phyloP scores from a whole-genome alignment of 1,284 basidiomycete species.

The Leccinum olivaceoglutinosum region DNA sequence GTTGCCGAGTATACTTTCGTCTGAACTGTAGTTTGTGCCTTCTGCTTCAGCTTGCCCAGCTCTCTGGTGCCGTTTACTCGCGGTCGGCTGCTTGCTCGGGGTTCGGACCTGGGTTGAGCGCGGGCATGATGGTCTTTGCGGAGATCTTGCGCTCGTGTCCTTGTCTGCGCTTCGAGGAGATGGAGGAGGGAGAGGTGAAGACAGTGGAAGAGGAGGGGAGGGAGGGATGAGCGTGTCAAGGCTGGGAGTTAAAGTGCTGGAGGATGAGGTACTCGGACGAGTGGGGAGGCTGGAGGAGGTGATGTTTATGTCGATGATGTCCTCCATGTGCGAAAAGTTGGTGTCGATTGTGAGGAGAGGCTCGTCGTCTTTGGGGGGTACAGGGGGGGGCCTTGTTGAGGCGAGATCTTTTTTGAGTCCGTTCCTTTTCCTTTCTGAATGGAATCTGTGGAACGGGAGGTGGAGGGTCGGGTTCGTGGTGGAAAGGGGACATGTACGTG shows the following conservation, averaged over 20 bases:
- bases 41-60: conserved; percentile 28
- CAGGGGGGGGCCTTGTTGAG: no score
- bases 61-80: conserved; percentile 31
- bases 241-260: background rate
- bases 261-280: conserved; percentile 6
- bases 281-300: conserved; percentile 10
- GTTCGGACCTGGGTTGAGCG: conserved; percentile 8
- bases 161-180: conserved; percentile 10
- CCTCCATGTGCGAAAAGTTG: conserved; percentile 51
- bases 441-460: no score
- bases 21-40: conserved; percentile 26
- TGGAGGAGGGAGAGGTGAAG: conserved; percentile 36
- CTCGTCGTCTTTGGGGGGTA: no score
- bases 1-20: conserved; percentile 21
- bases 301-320: no score
- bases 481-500: no score
- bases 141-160: conserved; percentile 38
- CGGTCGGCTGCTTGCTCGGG: conserved; percentile 7
- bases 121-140: conserved; percentile 37
- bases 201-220: conserved; percentile 21
- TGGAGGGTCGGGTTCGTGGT: no score
- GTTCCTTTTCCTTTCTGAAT: no score
- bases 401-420: no score
- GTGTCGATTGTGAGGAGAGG: no score
- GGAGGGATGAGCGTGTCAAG: conserved; percentile 32